Evolutionary conservation across 1,284 basidiomycete species (phyloP).

Genomic region (Rhodotorula mucilaginosa): DNA sequence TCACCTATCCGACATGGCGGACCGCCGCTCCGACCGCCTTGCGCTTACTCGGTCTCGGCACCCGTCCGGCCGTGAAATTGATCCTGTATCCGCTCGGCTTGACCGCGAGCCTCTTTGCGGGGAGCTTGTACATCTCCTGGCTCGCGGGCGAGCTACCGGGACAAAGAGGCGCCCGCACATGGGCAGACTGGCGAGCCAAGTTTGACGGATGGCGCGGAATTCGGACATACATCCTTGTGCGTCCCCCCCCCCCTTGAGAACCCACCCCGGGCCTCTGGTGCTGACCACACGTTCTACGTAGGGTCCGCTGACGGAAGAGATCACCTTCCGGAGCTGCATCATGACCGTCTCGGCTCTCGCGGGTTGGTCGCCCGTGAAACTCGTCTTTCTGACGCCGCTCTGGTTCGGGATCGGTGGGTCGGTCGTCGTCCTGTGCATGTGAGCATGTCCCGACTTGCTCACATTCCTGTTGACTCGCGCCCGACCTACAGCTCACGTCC

Average conservation of each 20-base stretch:
- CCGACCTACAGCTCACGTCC: slow-evolving; percentile 70
- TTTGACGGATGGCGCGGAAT: slow-evolving; percentile 60
- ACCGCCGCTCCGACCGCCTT: slow-evolving; percentile 41
- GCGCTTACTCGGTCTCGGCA: slow-evolving; percentile 43
- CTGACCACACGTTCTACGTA: slow-evolving; percentile 46
- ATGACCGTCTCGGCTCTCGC: slow-evolving; percentile 69
- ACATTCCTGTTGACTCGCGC: too few species aligned
- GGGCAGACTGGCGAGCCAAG: slow-evolving; percentile 48
- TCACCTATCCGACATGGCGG: slow-evolving; percentile 1
- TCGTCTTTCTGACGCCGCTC: slow-evolving; percentile 78
- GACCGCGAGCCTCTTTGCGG: slow-evolving; percentile 74
- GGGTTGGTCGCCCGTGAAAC: slow-evolving; percentile 56
- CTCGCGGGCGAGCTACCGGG: slow-evolving; percentile 62
- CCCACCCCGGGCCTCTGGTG: too few species aligned
- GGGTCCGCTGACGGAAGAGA: slow-evolving; percentile 88
- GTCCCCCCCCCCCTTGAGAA: slow-evolving; percentile 47
- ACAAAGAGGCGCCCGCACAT: slow-evolving; percentile 53
- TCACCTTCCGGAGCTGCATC: slow-evolving; percentile 85
- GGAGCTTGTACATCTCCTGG: slow-evolving; percentile 70
- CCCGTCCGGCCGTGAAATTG: slow-evolving; percentile 17
- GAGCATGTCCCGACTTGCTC: neutral
- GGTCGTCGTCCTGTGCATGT: slow-evolving; percentile 73
- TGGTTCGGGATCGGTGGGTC: slow-evolving; percentile 83
- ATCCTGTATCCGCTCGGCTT: slow-evolving; percentile 49
- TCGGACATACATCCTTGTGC: slow-evolving; percentile 74